phyloP scores from a whole-genome alignment of 805 yeast species.

The Yarrowia sp. region DNA sequence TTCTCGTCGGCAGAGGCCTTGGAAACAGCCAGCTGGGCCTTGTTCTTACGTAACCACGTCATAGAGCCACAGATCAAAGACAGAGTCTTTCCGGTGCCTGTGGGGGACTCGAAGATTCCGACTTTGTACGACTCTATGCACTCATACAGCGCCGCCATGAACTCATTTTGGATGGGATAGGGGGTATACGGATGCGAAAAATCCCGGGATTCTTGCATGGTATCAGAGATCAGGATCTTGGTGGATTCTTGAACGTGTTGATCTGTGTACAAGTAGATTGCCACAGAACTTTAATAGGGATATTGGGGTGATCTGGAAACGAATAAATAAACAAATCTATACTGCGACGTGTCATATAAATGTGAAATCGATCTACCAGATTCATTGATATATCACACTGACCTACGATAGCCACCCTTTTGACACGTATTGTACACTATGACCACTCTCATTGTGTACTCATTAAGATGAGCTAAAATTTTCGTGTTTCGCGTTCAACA shows the following conservation, averaged over 20 bases:
- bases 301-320: too few species aligned
- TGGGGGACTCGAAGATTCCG: constrained; percentile 89
- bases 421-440: too few species aligned
- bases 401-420: too few species aligned
- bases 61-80: constrained; percentile 84
- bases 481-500: constrained; percentile 12
- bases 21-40: constrained; percentile 44
- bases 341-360: too few species aligned
- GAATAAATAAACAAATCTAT: too few species aligned
- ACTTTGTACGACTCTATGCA: constrained; percentile 65
- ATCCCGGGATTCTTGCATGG: neutral
- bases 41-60: constrained; percentile 76
- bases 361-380: too few species aligned
- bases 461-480: neutral
- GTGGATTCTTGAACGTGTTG: too few species aligned
- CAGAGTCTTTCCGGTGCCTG: constrained; percentile 88
- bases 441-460: too few species aligned
- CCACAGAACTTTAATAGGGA: too few species aligned
- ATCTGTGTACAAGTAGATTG: too few species aligned
- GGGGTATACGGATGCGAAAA: constrained; percentile 77
- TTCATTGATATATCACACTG: too few species aligned
- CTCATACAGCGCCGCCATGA: constrained; percentile 78
- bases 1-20: constrained; percentile 53
- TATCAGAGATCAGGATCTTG: neutral
- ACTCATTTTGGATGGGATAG: constrained; percentile 74